Evolutionary conservation across 192 early-diverging fungal genomes (phyloP).

Genomic region (Coemansia sp.): DNA sequence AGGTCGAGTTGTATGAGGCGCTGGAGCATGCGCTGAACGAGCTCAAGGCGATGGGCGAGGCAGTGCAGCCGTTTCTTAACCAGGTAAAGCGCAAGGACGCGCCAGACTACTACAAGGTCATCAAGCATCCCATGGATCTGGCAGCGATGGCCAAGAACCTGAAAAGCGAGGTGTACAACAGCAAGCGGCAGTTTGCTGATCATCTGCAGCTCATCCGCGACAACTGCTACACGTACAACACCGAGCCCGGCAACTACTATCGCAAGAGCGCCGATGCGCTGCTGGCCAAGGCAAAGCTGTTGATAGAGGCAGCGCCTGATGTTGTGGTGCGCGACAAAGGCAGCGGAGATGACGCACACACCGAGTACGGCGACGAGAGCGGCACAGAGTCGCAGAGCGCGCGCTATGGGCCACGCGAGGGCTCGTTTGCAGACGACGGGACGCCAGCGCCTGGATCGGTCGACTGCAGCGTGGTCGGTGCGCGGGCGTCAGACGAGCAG

Average conservation of each 20-base stretch:
- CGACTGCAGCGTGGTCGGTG: conserved; percentile 10
- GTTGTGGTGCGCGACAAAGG: conserved; percentile 68
- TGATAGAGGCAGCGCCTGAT: conserved; percentile 83
- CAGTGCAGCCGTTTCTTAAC: conserved; percentile 80
- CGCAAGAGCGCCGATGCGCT: conserved; percentile 81
- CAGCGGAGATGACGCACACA: conserved; percentile 59
- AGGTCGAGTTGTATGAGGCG: conserved; percentile 89
- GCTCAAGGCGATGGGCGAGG: conserved; percentile 78
- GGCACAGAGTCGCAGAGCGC: conserved; percentile 54
- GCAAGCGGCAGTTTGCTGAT: conserved; percentile 83
- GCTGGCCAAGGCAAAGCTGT: conserved; percentile 69
- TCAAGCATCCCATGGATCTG: conserved; percentile 95
- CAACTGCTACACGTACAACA: conserved; percentile 93
- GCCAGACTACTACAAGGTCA: conserved; percentile 92
- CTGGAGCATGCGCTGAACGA: conserved; percentile 81
- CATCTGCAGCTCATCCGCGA: conserved; percentile 89
- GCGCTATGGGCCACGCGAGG: conserved; percentile 18
- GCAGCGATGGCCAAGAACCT: conserved; percentile 87
- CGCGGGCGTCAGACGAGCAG: conserved; percentile 9
- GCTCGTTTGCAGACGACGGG: conserved; percentile 31
- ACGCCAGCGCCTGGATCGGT: conserved; percentile 16
- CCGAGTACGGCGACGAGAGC: conserved; percentile 59
- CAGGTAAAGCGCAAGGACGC: conserved; percentile 88
- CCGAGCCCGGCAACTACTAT: conserved; percentile 83
- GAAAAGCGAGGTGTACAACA: conserved; percentile 73